Percentiles rank a stretch among this genome's conserved stretches.
Conservation (phyloP, 2,329 filamentous ascomycete species). For the Colletotrichum sp. region DNA sequence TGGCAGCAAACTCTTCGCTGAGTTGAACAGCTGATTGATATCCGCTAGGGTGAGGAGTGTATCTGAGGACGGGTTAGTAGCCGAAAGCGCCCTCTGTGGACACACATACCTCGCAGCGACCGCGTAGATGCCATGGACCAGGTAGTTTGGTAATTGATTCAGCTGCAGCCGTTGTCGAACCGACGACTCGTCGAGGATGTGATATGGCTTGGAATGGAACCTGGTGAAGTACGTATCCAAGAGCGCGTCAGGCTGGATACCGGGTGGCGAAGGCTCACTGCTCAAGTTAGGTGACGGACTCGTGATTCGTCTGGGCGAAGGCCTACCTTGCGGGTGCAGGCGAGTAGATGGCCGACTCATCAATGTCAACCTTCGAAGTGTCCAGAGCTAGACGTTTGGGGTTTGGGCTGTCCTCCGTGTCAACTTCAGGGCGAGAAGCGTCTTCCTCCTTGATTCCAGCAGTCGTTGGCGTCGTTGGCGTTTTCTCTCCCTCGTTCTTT, state of each 20-base stretch:
- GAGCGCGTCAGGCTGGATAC: slow-evolving; percentile 63
- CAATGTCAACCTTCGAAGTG: slow-evolving; percentile 32
- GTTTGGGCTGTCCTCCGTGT: slow-evolving; percentile 41
- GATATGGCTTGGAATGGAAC: slow-evolving; percentile 82
- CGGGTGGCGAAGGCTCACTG: slow-evolving; percentile 51
- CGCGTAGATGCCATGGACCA: slow-evolving; percentile 64
- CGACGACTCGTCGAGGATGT: slow-evolving; percentile 78
- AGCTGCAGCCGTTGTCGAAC: slow-evolving; percentile 75
- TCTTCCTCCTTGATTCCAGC: slow-evolving; percentile 26
- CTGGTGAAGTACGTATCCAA: slow-evolving; percentile 81
- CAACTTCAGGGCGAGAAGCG: slow-evolving; percentile 25
- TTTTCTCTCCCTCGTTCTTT: slow-evolving; percentile 53
- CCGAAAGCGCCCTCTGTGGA: neutral
- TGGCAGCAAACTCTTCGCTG: slow-evolving; percentile 76
- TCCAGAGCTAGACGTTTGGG: slow-evolving; percentile 46
- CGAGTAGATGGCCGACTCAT: slow-evolving; percentile 48
- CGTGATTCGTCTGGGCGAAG: neutral
- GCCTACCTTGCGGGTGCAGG: slow-evolving; percentile 43
- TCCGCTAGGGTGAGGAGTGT: slow-evolving; percentile 70
- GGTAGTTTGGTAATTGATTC: slow-evolving; percentile 65
- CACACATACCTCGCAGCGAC: slow-evolving; percentile 63
- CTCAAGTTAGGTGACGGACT: neutral
- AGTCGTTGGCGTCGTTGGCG: slow-evolving; percentile 25
- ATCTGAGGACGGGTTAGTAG: slow-evolving; percentile 53
- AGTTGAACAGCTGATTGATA: slow-evolving; percentile 71